Evolutionary conservation across 1,139 yeast genomes (phyloP).

Genomic region (Insectozyma bohioensis): DNA sequence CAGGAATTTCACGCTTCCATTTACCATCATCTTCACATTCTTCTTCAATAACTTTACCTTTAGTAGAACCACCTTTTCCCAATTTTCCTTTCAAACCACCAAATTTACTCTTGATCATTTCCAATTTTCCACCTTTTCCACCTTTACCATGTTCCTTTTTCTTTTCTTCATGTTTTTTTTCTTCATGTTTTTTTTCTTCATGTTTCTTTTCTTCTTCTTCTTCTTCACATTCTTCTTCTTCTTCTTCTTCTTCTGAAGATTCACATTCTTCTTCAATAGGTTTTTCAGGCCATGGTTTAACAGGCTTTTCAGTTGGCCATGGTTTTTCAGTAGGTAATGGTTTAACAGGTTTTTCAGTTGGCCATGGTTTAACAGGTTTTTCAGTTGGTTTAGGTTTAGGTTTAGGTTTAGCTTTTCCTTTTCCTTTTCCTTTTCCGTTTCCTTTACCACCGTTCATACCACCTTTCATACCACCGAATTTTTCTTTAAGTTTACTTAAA

Average conservation of each 20-base stretch:
- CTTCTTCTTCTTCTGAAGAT: conserved; percentile 1
- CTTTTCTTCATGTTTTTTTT: conserved; percentile 1
- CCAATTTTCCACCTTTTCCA: conserved; percentile 4
- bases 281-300: too few relatives aligned
- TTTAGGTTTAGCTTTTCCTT: too few relatives aligned
- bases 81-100: conserved; percentile 5
- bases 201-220: conserved; percentile 2
- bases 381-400: too few relatives aligned
- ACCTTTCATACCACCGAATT: neutral
- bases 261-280: neutral
- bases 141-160: conserved; percentile 5
- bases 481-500: too few relatives aligned
- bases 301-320: too few relatives aligned
- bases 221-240: conserved; percentile 3
- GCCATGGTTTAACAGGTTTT: too few relatives aligned
- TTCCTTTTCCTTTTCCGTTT: conserved; percentile 1
- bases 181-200: conserved; percentile 1
- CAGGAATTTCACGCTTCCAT: neutral
- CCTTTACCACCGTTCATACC: conserved; percentile 1
- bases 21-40: neutral
- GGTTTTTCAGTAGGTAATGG: too few relatives aligned
- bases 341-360: too few relatives aligned
- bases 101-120: conserved; percentile 2
- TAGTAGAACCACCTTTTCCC: conserved; percentile 3
- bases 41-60: neutral